Evolutionary conservation across 2,329 filamentous ascomycete genomes (phyloP), one percentile per base, ranked within the genome.

Genomic region (Pyrenophora teres): DNA sequence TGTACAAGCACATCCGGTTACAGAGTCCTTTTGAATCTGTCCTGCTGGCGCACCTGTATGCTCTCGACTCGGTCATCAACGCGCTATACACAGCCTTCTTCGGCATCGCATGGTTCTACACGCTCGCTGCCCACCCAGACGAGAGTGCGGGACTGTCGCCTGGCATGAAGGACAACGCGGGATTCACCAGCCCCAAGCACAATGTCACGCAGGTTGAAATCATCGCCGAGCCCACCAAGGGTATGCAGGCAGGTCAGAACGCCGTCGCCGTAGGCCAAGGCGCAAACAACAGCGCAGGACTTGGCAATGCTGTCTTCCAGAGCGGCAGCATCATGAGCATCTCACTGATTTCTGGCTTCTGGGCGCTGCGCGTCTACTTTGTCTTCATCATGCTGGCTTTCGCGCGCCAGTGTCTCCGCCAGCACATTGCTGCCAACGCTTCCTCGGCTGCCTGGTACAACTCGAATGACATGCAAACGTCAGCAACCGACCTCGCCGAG

Each of bases 71-170:
- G 8, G 68, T 89, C 46, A 82, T 95, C 73, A 97, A 95, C 74
- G 85, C 86, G 16, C 83, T 84, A 2, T 96, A 93, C 76, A 96
- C 92, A 0, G 81, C 85, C 39, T 83, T 87, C 7, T 97, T 97
- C 69, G 90, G 88, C 35, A 78, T 91, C 48, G 85, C 87, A 42
- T 97, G 92, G 92, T 96, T 95, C 75, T 79, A 93, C 53, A 83
- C 87, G n/a, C 79, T 90, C 40, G 85, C 81, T 31, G 78, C 82
- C 54, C 78, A 84, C 65, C 77, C 83, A 9, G 76, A 80, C 47
- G 57, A 59, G 25, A 62, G 59, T 30, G 47, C 60, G 39, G 63
- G 67, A 18, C 71, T 74, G 10, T 77, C 80, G 2, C 76, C 77
- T 9, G 83, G 85, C 15, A 86, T 89, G 56, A 81, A 80, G 18